Evolutionary conservation across 2,329 filamentous ascomycete species (phyloP), one percentile per base, ranked within the genome.

Genomic region (Paecilomyces sp.): DNA sequence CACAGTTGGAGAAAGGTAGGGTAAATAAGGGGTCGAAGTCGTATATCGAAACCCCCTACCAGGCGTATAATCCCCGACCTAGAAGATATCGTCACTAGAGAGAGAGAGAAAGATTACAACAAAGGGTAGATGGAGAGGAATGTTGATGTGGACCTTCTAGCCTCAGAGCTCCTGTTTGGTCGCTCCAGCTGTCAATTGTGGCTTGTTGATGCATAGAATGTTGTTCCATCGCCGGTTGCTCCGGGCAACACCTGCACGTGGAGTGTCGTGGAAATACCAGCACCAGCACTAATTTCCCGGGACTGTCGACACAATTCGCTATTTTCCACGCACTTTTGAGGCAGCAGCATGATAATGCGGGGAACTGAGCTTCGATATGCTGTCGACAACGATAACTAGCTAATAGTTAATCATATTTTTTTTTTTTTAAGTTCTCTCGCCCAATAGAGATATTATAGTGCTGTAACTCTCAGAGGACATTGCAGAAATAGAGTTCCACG

Each of bases 181-280:
- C 65, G 62, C 55, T 33, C 24, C 55, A 58, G 47, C n/a, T 34
- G 33, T 55, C 34, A 62, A 59, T 57, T 57, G 57, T 51, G 33
- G 47, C 31, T 34, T 69, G 66, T 69, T 69, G 67, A 66, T 62
- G 65, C 52, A 57, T 57, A 50, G 57, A 57, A 61, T 68, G 67
- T 70, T 68, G 64, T 68, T 57, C 68, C 63, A 59, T 60, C 60
- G 54, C 53, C 59, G 61, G 71, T 74, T 74, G 71, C 72, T 66
- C 66, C 55, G 63, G 66, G 70, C 72, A 74, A 74, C 71, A 9
- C 41, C 41, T 18, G 30, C 34, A 50, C 56, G 54, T 28, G 56
- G 22, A 2, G 24, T 30, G 13, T 25, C 1, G 51, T 47, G 41
- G 41, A 47, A 47, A 18, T 47, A 47, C n/a, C 1, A 47, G 7